Conservation (phyloP, 1,284 basidiomycete species). For the Porodaedalea pini region DNA sequence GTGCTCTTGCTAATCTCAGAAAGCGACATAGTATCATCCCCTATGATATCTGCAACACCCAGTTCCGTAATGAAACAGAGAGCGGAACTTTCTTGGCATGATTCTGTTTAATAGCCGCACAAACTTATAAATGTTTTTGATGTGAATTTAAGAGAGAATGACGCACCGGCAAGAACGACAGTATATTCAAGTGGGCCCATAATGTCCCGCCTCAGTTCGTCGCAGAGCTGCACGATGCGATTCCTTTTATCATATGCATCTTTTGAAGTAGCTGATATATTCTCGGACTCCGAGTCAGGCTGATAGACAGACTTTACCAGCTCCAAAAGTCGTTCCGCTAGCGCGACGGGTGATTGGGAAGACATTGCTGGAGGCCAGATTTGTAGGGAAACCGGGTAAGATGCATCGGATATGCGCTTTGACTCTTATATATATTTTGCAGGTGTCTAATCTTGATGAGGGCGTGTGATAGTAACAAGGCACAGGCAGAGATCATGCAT, state of each 20-base stretch:
- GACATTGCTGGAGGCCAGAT: not conserved
- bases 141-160: not conserved
- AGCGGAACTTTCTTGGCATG: conserved; percentile 32
- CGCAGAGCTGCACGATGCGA: not conserved
- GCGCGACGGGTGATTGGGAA: not conserved
- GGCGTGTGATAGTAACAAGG: no score
- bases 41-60: conserved; percentile 29
- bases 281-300: not conserved
- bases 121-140: no score
- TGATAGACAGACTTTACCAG: conserved; percentile 7
- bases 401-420: not conserved
- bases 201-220: conserved; percentile 4
- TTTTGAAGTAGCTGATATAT: not conserved
- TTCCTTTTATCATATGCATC: not conserved
- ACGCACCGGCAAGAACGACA: conserved; percentile 19
- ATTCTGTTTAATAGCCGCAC: conserved; percentile 22
- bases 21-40: conserved; percentile 23
- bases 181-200: conserved; percentile 23
- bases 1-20: conserved; percentile 24
- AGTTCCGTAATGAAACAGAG: conserved; percentile 27
- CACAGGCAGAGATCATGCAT: no score
- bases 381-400: not conserved
- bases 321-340: conserved; percentile 18
- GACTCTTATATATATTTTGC: no score
- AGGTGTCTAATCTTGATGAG: no score